Conservation (phyloP, 768 basidiomycete species). For the Kwoniella sp. region DNA sequence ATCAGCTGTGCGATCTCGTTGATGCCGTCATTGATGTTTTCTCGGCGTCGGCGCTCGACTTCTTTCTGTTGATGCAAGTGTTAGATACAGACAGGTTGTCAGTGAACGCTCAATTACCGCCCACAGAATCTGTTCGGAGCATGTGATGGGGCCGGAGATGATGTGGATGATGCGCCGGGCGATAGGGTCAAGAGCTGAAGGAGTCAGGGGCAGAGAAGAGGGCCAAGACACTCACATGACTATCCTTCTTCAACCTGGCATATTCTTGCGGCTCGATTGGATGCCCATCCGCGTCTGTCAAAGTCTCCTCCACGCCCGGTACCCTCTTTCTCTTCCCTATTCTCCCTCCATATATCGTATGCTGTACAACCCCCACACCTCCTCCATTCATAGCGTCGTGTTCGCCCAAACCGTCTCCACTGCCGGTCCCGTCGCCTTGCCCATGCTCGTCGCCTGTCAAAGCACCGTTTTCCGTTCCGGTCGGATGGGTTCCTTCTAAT, state of each 20-base stretch:
- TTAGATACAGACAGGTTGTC: background rate
- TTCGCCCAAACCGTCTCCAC: background rate
- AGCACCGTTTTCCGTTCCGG: background rate
- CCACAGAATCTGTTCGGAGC: no score
- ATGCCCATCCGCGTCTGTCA: slow-evolving; percentile 23
- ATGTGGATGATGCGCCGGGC: no score
- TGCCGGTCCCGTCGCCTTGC: background rate
- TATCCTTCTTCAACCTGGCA: slow-evolving; percentile 50
- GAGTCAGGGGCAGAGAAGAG: no score
- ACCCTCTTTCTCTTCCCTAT: slow-evolving; percentile 22
- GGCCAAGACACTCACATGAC: slow-evolving; percentile 48
- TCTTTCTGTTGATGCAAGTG: slow-evolving; percentile 73
- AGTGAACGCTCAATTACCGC: background rate
- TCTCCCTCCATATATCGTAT: slow-evolving; percentile 15
- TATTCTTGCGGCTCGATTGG: slow-evolving; percentile 28
- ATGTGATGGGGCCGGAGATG: no score
- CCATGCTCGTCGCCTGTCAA: background rate
- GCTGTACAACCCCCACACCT: background rate
- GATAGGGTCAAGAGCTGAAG: no score
- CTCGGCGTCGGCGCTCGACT: slow-evolving; percentile 90
- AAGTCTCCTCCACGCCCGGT: slow-evolving; percentile 9
- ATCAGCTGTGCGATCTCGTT: slow-evolving; percentile 86
- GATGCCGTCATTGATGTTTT: slow-evolving; percentile 96
- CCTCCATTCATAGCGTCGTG: background rate
- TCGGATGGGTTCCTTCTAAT: background rate